phyloP scores from a whole-genome alignment of 2,329 filamentous ascomycete species.

The Fusarium albosuccineum region DNA sequence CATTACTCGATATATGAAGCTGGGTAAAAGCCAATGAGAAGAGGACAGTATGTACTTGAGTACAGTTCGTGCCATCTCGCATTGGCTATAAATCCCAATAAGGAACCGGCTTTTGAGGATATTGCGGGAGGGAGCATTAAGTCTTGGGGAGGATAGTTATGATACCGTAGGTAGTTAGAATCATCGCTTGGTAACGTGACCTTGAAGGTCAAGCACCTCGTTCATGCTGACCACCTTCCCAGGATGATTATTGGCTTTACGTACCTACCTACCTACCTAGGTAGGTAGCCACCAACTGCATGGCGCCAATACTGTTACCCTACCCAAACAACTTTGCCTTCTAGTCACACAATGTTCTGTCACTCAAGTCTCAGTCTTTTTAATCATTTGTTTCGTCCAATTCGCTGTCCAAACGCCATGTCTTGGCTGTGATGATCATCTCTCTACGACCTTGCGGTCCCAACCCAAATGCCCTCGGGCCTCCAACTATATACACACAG shows the following conservation, averaged over 20 bases:
- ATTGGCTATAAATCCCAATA: no score
- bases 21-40: no score
- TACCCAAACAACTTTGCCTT: background rate
- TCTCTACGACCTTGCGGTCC: conserved; percentile 37
- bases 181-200: conserved; percentile 7
- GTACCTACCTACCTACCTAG: background rate
- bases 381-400: conserved; percentile 19
- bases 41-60: no score
- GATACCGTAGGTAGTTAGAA: background rate
- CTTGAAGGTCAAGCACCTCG: conserved; percentile 6
- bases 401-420: conserved; percentile 42
- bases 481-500: conserved; percentile 46
- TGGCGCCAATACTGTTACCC: no score
- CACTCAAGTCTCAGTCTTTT: background rate
- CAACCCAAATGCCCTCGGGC: conserved; percentile 38
- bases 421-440: conserved; percentile 32
- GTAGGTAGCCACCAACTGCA: no score
- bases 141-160: background rate
- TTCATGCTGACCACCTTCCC: conserved; percentile 15
- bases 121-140: no score
- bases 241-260: background rate
- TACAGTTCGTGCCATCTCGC: background rate
- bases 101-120: no score
- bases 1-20: no score
- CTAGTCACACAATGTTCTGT: background rate